Evolutionary conservation across 2,329 filamentous ascomycete genomes (phyloP).

Genomic region (Xylaria multiplex): DNA sequence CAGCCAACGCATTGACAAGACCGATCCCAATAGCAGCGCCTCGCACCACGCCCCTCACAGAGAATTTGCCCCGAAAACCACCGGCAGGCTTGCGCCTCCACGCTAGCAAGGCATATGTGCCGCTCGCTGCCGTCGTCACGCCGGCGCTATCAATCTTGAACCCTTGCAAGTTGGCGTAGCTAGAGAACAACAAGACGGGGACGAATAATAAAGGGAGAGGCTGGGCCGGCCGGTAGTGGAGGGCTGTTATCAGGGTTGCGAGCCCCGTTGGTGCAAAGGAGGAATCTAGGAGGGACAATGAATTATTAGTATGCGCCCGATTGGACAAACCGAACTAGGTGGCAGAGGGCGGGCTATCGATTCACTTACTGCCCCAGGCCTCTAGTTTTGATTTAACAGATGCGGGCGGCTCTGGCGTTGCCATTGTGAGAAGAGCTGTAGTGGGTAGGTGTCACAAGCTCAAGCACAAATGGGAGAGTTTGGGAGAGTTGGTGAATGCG

Average conservation of each 20-base stretch:
- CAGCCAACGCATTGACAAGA: slow-evolving; percentile 59
- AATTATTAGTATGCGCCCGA: not conserved
- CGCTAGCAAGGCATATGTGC: slow-evolving; percentile 66
- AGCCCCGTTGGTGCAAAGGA: slow-evolving; percentile 65
- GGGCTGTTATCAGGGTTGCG: slow-evolving; percentile 65
- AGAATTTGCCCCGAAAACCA: slow-evolving; percentile 50
- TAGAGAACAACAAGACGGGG: slow-evolving; percentile 64
- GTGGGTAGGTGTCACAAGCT: not conserved
- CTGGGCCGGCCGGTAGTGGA: slow-evolving; percentile 65
- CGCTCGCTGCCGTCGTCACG: slow-evolving; percentile 65
- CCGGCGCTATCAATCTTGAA: slow-evolving; percentile 67
- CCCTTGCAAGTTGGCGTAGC: slow-evolving; percentile 69
- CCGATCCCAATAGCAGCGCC: slow-evolving; percentile 62
- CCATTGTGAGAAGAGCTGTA: slow-evolving; percentile 43
- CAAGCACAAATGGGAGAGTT: not conserved
- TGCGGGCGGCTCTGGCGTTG: slow-evolving; percentile 47
- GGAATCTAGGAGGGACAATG: slow-evolving; percentile 53
- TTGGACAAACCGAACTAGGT: slow-evolving; percentile 8
- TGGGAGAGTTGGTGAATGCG: not conserved
- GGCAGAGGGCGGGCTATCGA: not conserved
- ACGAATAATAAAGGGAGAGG: slow-evolving; percentile 61
- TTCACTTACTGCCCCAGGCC: slow-evolving; percentile 62
- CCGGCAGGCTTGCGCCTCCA: slow-evolving; percentile 56
- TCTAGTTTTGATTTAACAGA: slow-evolving; percentile 52
- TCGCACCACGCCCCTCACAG: slow-evolving; percentile 61